Percentiles rank a stretch among this genome's conserved stretches.
Evolutionary conservation across 805 yeast genomes (phyloP).

Genomic region (Metschnikowia similis): DNA sequence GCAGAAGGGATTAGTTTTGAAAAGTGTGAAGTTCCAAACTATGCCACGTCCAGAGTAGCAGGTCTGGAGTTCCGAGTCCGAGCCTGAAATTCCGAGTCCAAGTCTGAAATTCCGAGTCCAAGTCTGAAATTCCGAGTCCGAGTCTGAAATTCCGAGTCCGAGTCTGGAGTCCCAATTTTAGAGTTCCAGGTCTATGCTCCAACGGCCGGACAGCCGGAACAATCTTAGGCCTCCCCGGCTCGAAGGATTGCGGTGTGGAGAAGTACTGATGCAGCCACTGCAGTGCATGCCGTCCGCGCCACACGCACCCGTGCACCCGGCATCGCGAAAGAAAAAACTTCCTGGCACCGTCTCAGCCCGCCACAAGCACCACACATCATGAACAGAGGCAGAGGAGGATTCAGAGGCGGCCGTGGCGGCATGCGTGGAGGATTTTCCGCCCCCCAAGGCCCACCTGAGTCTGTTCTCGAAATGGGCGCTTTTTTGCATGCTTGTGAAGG

Average conservation of each 20-base stretch:
- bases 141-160: too few species aligned
- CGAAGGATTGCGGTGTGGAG: background rate
- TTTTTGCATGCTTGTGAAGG: constrained; percentile 93
- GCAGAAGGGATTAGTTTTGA: too few species aligned
- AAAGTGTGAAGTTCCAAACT: too few species aligned
- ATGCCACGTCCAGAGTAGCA: too few species aligned
- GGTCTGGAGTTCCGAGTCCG: too few species aligned
- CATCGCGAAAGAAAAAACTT: constrained; percentile 19
- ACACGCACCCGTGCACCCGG: constrained; percentile 16
- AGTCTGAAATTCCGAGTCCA: too few species aligned
- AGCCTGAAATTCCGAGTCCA: too few species aligned
- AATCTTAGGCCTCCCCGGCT: background rate
- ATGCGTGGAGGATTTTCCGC: constrained; percentile 72
- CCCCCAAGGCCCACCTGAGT: constrained; percentile 92
- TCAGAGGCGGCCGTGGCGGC: constrained; percentile 63
- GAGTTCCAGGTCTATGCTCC: too few species aligned
- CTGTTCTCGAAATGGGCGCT: constrained; percentile 90
- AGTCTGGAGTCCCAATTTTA: too few species aligned
- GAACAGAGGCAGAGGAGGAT: constrained; percentile 63
- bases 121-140: too few species aligned
- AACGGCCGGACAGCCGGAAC: too few species aligned
- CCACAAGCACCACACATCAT: constrained; percentile 24
- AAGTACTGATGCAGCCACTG: background rate
- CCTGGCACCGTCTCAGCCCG: constrained; percentile 3
- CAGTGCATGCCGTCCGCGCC: background rate